Conservation (phyloP, 2,329 filamentous ascomycete species). For the Fusarium fujikuroi region DNA sequence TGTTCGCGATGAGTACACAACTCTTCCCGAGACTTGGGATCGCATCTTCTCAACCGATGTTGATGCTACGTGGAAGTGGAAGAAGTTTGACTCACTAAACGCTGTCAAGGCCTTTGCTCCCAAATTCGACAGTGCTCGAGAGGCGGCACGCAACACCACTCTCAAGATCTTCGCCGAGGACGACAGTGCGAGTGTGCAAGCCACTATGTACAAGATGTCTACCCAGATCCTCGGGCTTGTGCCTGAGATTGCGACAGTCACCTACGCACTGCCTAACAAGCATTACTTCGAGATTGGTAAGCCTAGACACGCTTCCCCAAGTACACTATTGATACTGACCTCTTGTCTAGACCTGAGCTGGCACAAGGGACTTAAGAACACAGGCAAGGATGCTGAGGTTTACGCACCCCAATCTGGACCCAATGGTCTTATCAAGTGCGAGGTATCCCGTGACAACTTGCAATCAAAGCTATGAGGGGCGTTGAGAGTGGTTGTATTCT, state of each 20-base stretch:
- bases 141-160: slow-evolving; percentile 83
- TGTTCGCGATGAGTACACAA: slow-evolving; percentile 92
- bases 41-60: slow-evolving; percentile 95
- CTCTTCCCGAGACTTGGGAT: slow-evolving; percentile 90
- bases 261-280: slow-evolving; percentile 94
- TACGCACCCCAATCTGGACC: slow-evolving; percentile 93
- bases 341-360: slow-evolving; percentile 80
- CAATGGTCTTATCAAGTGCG: slow-evolving; percentile 95
- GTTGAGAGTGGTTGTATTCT: slow-evolving; percentile 3
- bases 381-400: slow-evolving; percentile 93
- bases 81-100: slow-evolving; percentile 70
- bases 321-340: slow-evolving; percentile 32
- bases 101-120: slow-evolving; percentile 72
- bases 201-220: slow-evolving; percentile 99
- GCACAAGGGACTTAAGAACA: slow-evolving; percentile 96
- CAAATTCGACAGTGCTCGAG: slow-evolving; percentile 83
- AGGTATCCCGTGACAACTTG: slow-evolving; percentile 71
- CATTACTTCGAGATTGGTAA: slow-evolving; percentile 97
- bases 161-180: slow-evolving; percentile 91
- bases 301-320: slow-evolving; percentile 47
- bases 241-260: slow-evolving; percentile 76
- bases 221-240: slow-evolving; percentile 83
- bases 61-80: slow-evolving; percentile 88
- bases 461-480: slow-evolving; percentile 16
- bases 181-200: slow-evolving; percentile 91